phyloP scores from a whole-genome alignment of 768 basidiomycete species.

The Trametes cubensis region DNA sequence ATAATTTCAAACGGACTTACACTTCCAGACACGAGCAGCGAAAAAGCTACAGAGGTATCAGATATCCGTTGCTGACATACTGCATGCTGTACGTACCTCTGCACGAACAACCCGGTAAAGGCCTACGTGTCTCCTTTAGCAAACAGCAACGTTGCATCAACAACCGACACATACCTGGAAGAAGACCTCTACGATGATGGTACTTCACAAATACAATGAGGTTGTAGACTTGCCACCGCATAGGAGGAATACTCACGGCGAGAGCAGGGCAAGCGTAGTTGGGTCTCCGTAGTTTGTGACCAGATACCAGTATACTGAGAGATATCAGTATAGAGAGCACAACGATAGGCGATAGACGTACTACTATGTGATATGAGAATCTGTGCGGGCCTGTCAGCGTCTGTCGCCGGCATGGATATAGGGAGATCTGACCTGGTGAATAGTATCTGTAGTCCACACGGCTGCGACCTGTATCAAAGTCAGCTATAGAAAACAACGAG shows the following conservation, averaged over 20 bases:
- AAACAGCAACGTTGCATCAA: not conserved
- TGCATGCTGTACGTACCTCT: slow-evolving; percentile 44
- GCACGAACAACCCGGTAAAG: slow-evolving; percentile 56
- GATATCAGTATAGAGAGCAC: not conserved
- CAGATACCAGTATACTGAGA: slow-evolving; percentile 54
- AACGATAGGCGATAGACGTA: not conserved
- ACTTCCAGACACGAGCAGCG: slow-evolving; percentile 23
- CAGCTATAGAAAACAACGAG: not conserved
- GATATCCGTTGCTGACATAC: slow-evolving; percentile 46
- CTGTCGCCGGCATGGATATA: not conserved
- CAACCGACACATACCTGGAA: slow-evolving; percentile 47
- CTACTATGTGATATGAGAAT: slow-evolving; percentile 28
- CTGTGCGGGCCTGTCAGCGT: not conserved
- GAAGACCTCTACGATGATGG: slow-evolving; percentile 47
- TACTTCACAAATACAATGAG: slow-evolving; percentile 39
- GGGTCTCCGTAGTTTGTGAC: slow-evolving; percentile 54
- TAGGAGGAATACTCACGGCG: slow-evolving; percentile 43
- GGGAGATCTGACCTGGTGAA: slow-evolving; percentile 23
- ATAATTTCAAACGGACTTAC: not conserved
- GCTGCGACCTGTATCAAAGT: slow-evolving; percentile 10
- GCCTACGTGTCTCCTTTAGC: slow-evolving; percentile 37
- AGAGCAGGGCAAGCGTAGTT: slow-evolving; percentile 41
- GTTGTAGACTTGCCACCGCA: not conserved
- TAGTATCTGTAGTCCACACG: slow-evolving; percentile 25
- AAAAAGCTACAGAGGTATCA: slow-evolving; percentile 18